Evolutionary conservation across 306 rosid species (phyloP).

Genomic region (Comarum palustre): DNA sequence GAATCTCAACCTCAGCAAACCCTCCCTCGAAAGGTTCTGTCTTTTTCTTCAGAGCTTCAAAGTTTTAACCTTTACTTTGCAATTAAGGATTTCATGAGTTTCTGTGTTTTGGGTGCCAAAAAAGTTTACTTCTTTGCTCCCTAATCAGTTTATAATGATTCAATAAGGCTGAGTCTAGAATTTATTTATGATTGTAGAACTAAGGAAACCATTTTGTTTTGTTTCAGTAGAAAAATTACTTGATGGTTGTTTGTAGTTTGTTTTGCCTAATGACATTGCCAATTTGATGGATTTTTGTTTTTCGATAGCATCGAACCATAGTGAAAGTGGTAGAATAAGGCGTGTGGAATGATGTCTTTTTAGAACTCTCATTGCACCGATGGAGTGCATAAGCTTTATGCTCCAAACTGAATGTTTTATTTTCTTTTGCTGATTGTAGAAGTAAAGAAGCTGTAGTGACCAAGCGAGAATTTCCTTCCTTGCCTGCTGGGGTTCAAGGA

Average conservation of each 20-base stretch:
- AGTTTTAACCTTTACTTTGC: not conserved
- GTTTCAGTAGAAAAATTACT: not conserved
- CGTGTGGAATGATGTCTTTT: not conserved
- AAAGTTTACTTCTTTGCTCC: not conserved
- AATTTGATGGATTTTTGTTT: not conserved
- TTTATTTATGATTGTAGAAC: not conserved
- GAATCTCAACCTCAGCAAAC: slow-evolving; percentile 53
- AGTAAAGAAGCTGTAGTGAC: slow-evolving; percentile 33
- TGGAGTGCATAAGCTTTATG: not conserved
- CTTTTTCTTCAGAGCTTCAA: not conserved
- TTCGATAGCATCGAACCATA: not conserved
- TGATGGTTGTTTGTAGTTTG: not conserved
- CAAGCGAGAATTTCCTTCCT: slow-evolving; percentile 34
- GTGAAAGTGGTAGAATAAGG: not conserved
- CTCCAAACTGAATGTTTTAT: not conserved
- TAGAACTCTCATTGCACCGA: not conserved
- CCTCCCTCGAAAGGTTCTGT: slow-evolving; percentile 47
- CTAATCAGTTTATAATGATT: not conserved
- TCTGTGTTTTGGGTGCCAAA: not conserved
- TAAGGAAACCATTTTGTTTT: not conserved
- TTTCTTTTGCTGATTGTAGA: slow-evolving; percentile 13
- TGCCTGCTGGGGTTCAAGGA: slow-evolving; percentile 72
- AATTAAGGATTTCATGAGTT: not conserved
- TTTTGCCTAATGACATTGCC: not conserved
- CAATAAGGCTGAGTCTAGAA: not conserved